Conservation (phyloP, 148 eudicot species). For the Hydrangea macrophylla region DNA sequence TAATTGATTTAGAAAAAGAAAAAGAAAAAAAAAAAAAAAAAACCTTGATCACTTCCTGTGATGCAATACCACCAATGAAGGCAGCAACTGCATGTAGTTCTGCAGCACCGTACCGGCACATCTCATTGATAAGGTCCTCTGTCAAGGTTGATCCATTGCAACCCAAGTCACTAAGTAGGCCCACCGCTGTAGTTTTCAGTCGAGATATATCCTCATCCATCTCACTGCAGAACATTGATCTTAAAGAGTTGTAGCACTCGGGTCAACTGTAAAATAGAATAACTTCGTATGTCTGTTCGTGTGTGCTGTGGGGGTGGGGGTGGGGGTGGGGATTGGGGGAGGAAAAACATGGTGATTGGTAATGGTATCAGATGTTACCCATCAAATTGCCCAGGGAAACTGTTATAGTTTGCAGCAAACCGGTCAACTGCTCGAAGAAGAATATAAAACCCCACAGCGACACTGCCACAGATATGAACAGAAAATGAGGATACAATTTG, state of each 20-base stretch:
- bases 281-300: too few relatives aligned
- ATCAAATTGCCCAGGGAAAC: conserved; percentile 91
- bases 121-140: conserved; percentile 91
- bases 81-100: conserved; percentile 96
- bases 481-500: neutral
- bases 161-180: conserved; percentile 74
- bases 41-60: conserved; percentile 97
- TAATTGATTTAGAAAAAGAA: neutral
- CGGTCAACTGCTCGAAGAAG: conserved; percentile 91
- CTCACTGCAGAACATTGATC: conserved; percentile 41
- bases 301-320: too few relatives aligned
- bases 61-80: conserved; percentile 82
- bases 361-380: conserved; percentile 47
- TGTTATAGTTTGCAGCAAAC: conserved; percentile 68
- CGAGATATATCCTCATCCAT: conserved; percentile 94
- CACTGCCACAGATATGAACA: conserved; percentile 41
- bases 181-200: conserved; percentile 66
- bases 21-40: conserved; percentile 28
- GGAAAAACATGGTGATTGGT: neutral
- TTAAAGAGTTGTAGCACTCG: neutral
- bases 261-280: neutral
- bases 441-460: conserved; percentile 87
- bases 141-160: conserved; percentile 69
- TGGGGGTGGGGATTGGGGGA: too few relatives aligned
- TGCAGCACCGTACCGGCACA: conserved; percentile 87